A percentile compares a stretch with the other conserved stretches of the same genome.
Conservation (phyloP, 495 filamentous ascomycete species). For the Aspergillus ostianus region DNA sequence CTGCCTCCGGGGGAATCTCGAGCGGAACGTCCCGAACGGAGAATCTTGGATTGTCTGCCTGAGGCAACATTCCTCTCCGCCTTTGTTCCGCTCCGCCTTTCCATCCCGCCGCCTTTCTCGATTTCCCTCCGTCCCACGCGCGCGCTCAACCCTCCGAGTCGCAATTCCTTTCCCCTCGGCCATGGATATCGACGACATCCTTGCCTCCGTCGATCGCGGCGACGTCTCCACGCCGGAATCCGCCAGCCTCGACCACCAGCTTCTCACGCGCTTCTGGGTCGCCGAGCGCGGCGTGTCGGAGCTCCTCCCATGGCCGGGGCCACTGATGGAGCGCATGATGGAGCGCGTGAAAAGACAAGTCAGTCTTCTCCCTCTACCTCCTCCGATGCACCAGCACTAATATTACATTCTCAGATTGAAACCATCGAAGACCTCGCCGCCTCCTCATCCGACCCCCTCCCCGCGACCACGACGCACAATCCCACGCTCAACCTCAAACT, state of each 20-base stretch:
- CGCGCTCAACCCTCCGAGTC: not conserved
- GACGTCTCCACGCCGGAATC: conserved; percentile 54
- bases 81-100: conserved; percentile 22
- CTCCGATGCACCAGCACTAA: conserved; percentile 5
- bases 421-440: conserved; percentile 70
- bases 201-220: conserved; percentile 71
- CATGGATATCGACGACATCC: conserved; percentile 91
- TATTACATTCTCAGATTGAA: conserved; percentile 52
- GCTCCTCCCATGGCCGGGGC: conserved; percentile 65
- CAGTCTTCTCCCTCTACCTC: conserved; percentile 13
- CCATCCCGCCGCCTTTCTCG: conserved; percentile 5
- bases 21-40: too few relatives aligned
- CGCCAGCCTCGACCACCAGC: conserved; percentile 73
- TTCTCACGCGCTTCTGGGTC: conserved; percentile 88
- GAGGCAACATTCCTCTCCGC: conserved; percentile 18
- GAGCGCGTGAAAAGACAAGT: conserved; percentile 70
- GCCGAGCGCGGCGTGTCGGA: conserved; percentile 87
- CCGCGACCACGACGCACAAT: conserved; percentile 60
- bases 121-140: conserved; percentile 8
- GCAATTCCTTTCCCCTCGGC: not conserved
- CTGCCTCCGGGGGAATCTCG: too few relatives aligned
- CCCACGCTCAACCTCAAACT: conserved; percentile 86
- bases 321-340: conserved; percentile 74
- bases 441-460: conserved; percentile 36
- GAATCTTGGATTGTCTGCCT: conserved; percentile 4